These are phyloP conservation scores for Bertia moriformis DNA, from an alignment of 2,329 filamentous ascomycete genomes.

Conservation along the genomic window DNA sequence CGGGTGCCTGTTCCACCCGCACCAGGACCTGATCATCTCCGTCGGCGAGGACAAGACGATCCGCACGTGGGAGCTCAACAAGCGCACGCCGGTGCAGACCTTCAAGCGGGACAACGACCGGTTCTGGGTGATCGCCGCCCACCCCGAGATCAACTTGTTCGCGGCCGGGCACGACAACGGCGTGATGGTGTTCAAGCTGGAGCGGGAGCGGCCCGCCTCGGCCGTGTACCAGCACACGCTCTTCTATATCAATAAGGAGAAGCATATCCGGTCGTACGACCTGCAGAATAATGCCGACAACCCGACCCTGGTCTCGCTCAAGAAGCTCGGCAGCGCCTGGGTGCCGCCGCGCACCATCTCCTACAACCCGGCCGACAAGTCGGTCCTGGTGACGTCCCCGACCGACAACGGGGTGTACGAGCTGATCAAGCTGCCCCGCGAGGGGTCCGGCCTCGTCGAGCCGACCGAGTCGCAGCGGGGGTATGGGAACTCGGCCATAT, in stretches of 20 bases:
- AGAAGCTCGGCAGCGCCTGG: constrained; percentile 92
- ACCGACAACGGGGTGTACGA: constrained; percentile 86
- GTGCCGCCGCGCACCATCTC: constrained; percentile 83
- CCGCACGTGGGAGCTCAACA: constrained; percentile 94
- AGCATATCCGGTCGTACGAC: constrained; percentile 91
- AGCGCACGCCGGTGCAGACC: constrained; percentile 87
- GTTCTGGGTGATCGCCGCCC: constrained; percentile 97
- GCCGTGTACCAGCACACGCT: constrained; percentile 85
- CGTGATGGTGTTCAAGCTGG: constrained; percentile 99
- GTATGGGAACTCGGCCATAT: constrained; percentile 81
- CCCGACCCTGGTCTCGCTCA: constrained; percentile 80
- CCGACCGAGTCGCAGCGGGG: constrained; percentile 87
- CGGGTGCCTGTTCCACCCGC: constrained; percentile 89
- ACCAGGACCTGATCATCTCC: constrained; percentile 91
- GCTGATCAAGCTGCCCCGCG: constrained; percentile 77
- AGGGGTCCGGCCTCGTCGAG: constrained; percentile 81
- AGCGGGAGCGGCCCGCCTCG: constrained; percentile 85
- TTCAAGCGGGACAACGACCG: constrained; percentile 96
- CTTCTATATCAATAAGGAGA: constrained; percentile 98
- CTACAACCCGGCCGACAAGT: constrained; percentile 95
- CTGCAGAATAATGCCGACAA: constrained; percentile 91
- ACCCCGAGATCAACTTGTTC: constrained; percentile 96
- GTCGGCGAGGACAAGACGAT: constrained; percentile 98
- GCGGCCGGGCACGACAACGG: constrained; percentile 96
- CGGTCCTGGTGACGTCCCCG: constrained; percentile 83